Evolutionary conservation across 257 asterid species (phyloP).

Genomic region (Nicotiana tomentosiformis): DNA sequence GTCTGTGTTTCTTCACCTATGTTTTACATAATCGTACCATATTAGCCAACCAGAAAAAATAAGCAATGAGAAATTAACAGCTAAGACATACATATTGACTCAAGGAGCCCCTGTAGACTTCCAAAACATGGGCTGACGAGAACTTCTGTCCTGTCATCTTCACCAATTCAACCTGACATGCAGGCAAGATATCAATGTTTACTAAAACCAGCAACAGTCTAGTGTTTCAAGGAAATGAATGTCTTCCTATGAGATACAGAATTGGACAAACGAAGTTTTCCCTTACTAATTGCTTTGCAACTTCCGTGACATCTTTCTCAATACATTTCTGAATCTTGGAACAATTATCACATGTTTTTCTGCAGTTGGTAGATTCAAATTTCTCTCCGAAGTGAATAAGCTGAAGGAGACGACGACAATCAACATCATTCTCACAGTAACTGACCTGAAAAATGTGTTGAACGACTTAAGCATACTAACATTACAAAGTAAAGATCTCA

Average conservation of each 20-base stretch:
- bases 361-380: constrained; percentile 70
- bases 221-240: not conserved
- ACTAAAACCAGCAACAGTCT: not conserved
- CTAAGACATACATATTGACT: constrained; percentile 80
- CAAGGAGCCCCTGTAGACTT: constrained; percentile 92
- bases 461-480: constrained; percentile 8
- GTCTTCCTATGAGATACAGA: not conserved
- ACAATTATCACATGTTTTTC: constrained; percentile 92
- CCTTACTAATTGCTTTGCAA: constrained; percentile 82
- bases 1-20: constrained; percentile 92
- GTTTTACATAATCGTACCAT: constrained; percentile 21
- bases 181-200: not conserved
- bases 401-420: constrained; percentile 93
- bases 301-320: constrained; percentile 80
- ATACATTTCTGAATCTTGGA: constrained; percentile 54
- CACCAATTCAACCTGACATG: constrained; percentile 76
- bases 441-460: constrained; percentile 63
- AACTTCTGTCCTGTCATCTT: constrained; percentile 68
- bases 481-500: constrained; percentile 1
- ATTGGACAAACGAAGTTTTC: not conserved
- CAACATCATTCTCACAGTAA: constrained; percentile 88
- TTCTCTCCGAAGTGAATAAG: constrained; percentile 98
- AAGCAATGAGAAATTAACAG: constrained; percentile 12
- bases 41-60: constrained; percentile 17
- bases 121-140: constrained; percentile 86